These are phyloP conservation scores for Parastagonospora nodorum DNA, from an alignment of 2,329 filamentous ascomycete genomes.

Conservation along the genomic window DNA sequence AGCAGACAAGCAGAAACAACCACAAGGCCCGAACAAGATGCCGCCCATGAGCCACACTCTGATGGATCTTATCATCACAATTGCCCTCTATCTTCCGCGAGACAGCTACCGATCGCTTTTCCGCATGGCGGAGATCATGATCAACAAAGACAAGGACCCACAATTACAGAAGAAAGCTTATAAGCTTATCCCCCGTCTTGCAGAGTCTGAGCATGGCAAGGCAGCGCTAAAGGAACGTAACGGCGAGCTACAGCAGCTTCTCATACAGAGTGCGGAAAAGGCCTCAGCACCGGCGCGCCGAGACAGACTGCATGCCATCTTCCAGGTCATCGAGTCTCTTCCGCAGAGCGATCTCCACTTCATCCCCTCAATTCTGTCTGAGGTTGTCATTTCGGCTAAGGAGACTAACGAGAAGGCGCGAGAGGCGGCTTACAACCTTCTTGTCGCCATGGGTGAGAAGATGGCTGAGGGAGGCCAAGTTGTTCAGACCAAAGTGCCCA, in stretches of 20 bases:
- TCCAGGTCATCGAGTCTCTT: conserved; percentile 78
- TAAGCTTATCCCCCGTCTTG: conserved; percentile 91
- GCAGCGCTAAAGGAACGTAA: conserved; percentile 77
- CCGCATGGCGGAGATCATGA: conserved; percentile 80
- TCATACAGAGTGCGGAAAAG: conserved; percentile 80
- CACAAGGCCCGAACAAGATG: conserved; percentile 71
- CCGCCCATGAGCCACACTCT: conserved; percentile 92
- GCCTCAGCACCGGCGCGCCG: conserved; percentile 84
- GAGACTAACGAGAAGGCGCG: conserved; percentile 96
- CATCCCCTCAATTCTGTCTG: conserved; percentile 86
- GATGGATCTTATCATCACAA: conserved; percentile 96
- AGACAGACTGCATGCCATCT: conserved; percentile 82
- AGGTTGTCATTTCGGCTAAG: conserved; percentile 95
- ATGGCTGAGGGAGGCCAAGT: conserved; percentile 78
- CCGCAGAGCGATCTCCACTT: conserved; percentile 84
- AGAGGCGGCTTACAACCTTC: conserved; percentile 84
- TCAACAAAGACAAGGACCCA: conserved; percentile 80
- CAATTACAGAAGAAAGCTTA: conserved; percentile 99
- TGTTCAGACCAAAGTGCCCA: conserved; percentile 81
- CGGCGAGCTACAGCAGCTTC: conserved; percentile 77
- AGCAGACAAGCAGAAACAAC: conserved; percentile 65
- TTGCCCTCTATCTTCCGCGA: conserved; percentile 88
- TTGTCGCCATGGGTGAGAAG: conserved; percentile 85
- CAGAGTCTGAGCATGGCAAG: conserved; percentile 77
- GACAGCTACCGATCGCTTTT: conserved; percentile 86